Conservation (phyloP, 2,329 filamentous ascomycete genomes). For the Xylariaceae sp. region DNA sequence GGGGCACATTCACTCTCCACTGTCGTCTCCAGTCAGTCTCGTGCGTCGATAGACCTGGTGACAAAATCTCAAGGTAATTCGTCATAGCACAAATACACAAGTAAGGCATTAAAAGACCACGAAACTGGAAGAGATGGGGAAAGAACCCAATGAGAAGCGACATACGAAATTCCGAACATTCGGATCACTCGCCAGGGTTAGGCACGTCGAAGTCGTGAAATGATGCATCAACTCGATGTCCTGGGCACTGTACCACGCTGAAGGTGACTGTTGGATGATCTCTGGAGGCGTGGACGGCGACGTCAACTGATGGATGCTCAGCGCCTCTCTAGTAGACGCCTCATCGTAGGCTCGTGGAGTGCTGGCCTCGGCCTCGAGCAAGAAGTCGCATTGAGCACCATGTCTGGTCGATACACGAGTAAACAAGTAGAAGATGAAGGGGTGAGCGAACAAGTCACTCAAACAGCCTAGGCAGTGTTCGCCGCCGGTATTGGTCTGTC, state of each 20-base stretch:
- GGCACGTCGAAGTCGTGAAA: constrained; percentile 45
- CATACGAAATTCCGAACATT: constrained; percentile 36
- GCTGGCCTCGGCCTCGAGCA: constrained; percentile 3
- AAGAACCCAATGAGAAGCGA: neutral
- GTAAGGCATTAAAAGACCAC: neutral
- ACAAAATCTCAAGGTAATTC: neutral
- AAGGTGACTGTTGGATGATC: constrained; percentile 6
- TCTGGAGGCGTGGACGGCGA: constrained; percentile 13
- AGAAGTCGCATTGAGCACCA: constrained; percentile 22
- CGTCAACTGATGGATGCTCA: constrained; percentile 13
- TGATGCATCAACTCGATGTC: constrained; percentile 53
- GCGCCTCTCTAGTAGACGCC: constrained; percentile 11
- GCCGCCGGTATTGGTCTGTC: neutral
- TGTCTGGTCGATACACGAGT: constrained; percentile 9
- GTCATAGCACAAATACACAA: neutral
- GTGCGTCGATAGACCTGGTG: neutral
- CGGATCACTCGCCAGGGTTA: constrained; percentile 42
- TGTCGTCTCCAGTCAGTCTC: constrained; percentile 2
- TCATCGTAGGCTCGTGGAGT: constrained; percentile 2
- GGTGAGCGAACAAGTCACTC: neutral
- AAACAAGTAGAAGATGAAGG: neutral
- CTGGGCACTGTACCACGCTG: constrained; percentile 24
- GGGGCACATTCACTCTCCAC: constrained; percentile 45
- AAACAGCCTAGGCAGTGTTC: constrained; percentile 2
- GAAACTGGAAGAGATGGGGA: neutral